phyloP scores from a whole-genome alignment of 106 monocot genomes.

The Dendrobium officinale region DNA sequence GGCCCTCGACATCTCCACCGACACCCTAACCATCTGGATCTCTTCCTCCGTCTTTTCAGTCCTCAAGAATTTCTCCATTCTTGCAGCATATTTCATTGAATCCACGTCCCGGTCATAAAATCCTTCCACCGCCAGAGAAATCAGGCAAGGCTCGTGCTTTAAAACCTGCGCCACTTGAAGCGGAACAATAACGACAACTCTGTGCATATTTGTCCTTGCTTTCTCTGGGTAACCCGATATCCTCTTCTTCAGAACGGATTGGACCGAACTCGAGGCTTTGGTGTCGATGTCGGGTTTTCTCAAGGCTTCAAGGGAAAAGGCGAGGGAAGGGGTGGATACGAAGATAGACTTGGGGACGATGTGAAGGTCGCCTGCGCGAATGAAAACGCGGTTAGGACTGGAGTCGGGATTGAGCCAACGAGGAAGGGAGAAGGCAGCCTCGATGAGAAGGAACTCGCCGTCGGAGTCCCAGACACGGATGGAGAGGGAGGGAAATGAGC shows the following conservation, averaged over 20 bases:
- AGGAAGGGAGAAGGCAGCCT: constrained; percentile 75
- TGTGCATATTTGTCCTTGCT: constrained; percentile 56
- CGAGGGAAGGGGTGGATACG: constrained; percentile 22
- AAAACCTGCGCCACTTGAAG: constrained; percentile 78
- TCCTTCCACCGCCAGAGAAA: constrained; percentile 75
- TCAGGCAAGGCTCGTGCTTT: constrained; percentile 69
- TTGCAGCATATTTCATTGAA: constrained; percentile 77
- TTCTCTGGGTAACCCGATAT: constrained; percentile 53
- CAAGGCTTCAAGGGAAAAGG: constrained; percentile 37
- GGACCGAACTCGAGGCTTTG: constrained; percentile 48
- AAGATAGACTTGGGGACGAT: constrained; percentile 40
- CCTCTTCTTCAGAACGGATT: constrained; percentile 22
- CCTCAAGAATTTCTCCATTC: constrained; percentile 68
- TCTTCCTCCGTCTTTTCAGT: constrained; percentile 17
- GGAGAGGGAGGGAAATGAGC: constrained; percentile 36
- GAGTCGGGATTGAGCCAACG: constrained; percentile 66
- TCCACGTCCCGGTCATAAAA: constrained; percentile 91
- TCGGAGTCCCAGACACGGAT: constrained; percentile 75
- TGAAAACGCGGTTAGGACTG: constrained; percentile 63
- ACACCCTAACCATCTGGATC: constrained; percentile 48
- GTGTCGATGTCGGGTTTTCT: constrained; percentile 27
- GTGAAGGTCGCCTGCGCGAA: constrained; percentile 59
- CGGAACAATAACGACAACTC: constrained; percentile 58
- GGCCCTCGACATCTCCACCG: constrained; percentile 73
- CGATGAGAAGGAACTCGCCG: constrained; percentile 94